A percentile compares a stretch with the other conserved stretches of the same genome.
Evolutionary conservation across 2,329 filamentous ascomycete genomes (phyloP).

Genomic region (Penicillium olsonii): DNA sequence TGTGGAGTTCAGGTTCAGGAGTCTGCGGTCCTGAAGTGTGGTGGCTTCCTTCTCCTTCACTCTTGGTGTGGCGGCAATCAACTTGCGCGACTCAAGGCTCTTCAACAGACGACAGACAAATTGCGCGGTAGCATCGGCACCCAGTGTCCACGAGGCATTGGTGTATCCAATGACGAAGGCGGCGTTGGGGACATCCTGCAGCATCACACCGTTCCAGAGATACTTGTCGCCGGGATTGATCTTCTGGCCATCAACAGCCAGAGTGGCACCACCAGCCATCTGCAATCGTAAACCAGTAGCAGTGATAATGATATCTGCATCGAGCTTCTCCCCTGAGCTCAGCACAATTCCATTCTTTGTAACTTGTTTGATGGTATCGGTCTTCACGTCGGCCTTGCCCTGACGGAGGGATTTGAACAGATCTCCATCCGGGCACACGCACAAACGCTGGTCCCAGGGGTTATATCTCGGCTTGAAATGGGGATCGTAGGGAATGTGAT

Average conservation of each 20-base stretch:
- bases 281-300: conserved; percentile 47
- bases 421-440: conserved; percentile 64
- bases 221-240: conserved; percentile 38
- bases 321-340: conserved; percentile 42
- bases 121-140: conserved; percentile 45
- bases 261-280: conserved; percentile 38
- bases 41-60: conserved; percentile 18
- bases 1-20: conserved; percentile 44
- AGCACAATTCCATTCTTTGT: conserved; percentile 53
- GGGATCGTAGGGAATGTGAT: conserved; percentile 55
- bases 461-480: conserved; percentile 67
- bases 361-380: conserved; percentile 56
- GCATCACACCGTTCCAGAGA: conserved; percentile 47
- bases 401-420: conserved; percentile 56
- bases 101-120: conserved; percentile 42
- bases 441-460: conserved; percentile 75
- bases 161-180: conserved; percentile 47
- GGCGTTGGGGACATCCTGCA: conserved; percentile 48
- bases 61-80: conserved; percentile 31
- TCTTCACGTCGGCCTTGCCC: conserved; percentile 57
- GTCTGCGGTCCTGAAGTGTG: conserved; percentile 28
- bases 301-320: conserved; percentile 47
- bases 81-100: conserved; percentile 29
- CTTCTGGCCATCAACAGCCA: conserved; percentile 42
- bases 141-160: conserved; percentile 49